These are phyloP conservation scores for Lentinula sp. DNA, from an alignment of 768 basidiomycete species.

Conservation along the genomic window DNA sequence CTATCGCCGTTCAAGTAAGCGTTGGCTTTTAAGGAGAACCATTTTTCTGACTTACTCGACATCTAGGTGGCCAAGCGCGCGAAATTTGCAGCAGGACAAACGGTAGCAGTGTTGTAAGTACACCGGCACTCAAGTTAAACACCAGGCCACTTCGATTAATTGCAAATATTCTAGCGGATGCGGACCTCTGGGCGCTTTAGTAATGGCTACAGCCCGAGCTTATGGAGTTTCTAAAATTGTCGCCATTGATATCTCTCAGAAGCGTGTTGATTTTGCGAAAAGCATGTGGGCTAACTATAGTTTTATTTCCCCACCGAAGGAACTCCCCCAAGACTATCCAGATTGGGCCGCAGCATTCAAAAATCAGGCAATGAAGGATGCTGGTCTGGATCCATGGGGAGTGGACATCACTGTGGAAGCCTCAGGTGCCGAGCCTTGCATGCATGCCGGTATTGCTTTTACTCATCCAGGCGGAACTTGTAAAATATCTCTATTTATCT, in stretches of 20 bases:
- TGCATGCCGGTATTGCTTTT: slow-evolving; percentile 15
- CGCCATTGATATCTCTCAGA: slow-evolving; percentile 12
- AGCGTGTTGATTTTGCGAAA: slow-evolving; percentile 14
- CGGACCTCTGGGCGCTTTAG: slow-evolving; percentile 13
- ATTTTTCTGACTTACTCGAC: background rate
- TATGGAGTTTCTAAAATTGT: slow-evolving; percentile 15
- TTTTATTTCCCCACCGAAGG: slow-evolving; percentile 5
- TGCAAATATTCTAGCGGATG: slow-evolving; percentile 6
- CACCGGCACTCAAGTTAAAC: background rate
- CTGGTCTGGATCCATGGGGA: slow-evolving; percentile 13
- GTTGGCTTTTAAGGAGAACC: too few relatives aligned
- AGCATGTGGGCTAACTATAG: slow-evolving; percentile 11
- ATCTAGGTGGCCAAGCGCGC: slow-evolving; percentile 12
- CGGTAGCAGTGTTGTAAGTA: slow-evolving; percentile 14
- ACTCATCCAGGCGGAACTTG: slow-evolving; percentile 13
- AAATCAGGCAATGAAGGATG: slow-evolving; percentile 3
- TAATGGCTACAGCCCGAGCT: slow-evolving; percentile 13
- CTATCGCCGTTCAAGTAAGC: slow-evolving; percentile 12
- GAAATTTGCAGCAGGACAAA: slow-evolving; percentile 11
- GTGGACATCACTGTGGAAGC: slow-evolving; percentile 14
- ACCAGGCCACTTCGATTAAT: background rate
- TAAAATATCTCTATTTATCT: background rate
- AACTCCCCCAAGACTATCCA: slow-evolving; percentile 4
- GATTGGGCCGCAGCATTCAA: slow-evolving; percentile 12
- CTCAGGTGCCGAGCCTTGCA: slow-evolving; percentile 13